Conservation (phyloP, 805 yeast species). For the Hanseniaspora thailandica region DNA sequence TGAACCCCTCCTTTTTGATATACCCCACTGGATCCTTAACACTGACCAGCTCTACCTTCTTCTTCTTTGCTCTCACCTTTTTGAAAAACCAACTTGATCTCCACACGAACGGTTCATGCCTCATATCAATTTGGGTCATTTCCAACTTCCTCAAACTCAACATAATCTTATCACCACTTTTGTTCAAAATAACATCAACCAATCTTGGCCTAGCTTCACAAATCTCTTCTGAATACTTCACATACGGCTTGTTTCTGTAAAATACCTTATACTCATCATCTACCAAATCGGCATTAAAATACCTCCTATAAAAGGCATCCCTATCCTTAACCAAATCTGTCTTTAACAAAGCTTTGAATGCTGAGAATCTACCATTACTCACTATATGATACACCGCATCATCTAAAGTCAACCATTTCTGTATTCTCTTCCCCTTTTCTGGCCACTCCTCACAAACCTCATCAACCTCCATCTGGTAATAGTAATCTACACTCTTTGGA, state of each 20-base stretch:
- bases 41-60: neutral
- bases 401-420: conserved; percentile 46
- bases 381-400: conserved; percentile 25
- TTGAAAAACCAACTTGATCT: neutral
- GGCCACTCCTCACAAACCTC: conserved; percentile 61
- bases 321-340: conserved; percentile 43
- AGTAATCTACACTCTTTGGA: conserved; percentile 79
- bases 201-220: neutral
- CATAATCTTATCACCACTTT: conserved; percentile 1
- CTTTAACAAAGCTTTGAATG: conserved; percentile 47
- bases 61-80: neutral
- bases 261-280: neutral
- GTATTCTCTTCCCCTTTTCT: conserved; percentile 46
- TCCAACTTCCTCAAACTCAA: neutral
- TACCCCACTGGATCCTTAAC: neutral
- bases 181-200: neutral
- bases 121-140: neutral
- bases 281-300: conserved; percentile 36
- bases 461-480: conserved; percentile 61
- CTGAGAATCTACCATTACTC: conserved; percentile 29
- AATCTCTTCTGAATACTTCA: neutral
- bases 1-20: neutral
- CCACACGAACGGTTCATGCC: neutral
- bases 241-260: neutral
- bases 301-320: conserved; percentile 36